These are phyloP conservation scores for Trametes punicea DNA, from an alignment of 768 basidiomycete genomes.

Conservation along the genomic window DNA sequence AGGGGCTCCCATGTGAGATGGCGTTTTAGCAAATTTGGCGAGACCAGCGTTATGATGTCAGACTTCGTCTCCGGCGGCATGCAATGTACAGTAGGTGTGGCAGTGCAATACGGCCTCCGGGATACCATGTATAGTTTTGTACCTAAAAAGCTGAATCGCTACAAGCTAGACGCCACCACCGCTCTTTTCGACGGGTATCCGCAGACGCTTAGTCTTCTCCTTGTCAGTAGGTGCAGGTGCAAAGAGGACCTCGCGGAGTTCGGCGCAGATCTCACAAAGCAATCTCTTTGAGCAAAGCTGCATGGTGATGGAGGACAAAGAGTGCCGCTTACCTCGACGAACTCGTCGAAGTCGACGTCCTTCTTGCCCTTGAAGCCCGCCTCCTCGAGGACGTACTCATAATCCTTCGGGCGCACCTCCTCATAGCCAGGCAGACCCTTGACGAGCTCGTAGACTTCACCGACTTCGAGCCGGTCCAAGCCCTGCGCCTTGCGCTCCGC, in stretches of 20 bases:
- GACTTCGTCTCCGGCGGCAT: background rate
- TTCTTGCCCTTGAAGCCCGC: slow-evolving; percentile 59
- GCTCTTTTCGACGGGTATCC: slow-evolving; percentile 53
- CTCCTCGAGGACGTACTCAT: slow-evolving; percentile 72
- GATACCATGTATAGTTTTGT: background rate
- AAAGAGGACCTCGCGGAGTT: slow-evolving; percentile 63
- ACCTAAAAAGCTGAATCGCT: background rate
- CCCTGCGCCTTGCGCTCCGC: slow-evolving; percentile 17
- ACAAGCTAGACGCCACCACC: slow-evolving; percentile 45
- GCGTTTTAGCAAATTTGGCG: background rate
- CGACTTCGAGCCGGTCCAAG: slow-evolving; percentile 37
- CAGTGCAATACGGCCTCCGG: background rate
- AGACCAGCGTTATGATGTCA: background rate
- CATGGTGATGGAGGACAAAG: background rate
- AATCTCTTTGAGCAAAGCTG: slow-evolving; percentile 3
- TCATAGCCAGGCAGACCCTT: slow-evolving; percentile 48
- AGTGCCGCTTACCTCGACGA: slow-evolving; percentile 66
- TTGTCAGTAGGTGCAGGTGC: slow-evolving; percentile 33
- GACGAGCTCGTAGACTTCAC: slow-evolving; percentile 33
- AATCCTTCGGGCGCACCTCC: slow-evolving; percentile 56
- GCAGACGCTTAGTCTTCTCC: slow-evolving; percentile 36
- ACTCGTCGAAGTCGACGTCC: slow-evolving; percentile 77
- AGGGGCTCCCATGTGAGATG: background rate
- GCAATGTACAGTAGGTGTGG: background rate
- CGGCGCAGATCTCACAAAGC: slow-evolving; percentile 59